These are phyloP conservation scores for Aplosporella prunicola DNA, from an alignment of 2,329 filamentous ascomycete species.

Conservation along the genomic window DNA sequence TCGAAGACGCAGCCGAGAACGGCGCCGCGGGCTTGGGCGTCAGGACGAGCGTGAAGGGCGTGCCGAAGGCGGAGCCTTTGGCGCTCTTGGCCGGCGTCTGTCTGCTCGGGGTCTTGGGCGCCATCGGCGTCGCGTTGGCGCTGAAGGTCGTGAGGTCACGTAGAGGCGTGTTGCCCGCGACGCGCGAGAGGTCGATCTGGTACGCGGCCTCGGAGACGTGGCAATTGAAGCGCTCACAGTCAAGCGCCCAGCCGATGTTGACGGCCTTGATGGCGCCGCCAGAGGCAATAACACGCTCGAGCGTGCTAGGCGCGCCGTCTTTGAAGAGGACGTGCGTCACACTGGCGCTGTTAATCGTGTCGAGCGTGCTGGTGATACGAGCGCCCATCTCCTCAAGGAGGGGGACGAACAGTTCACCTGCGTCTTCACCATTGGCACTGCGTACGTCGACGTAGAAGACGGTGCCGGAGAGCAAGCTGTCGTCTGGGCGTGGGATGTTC, in stretches of 20 bases:
- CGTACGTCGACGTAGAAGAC: slow-evolving; percentile 78
- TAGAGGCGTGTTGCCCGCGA: slow-evolving; percentile 13
- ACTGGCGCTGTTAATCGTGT: slow-evolving; percentile 59
- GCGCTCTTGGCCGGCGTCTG: slow-evolving; percentile 21
- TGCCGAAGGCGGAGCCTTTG: slow-evolving; percentile 10
- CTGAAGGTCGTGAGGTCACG: slow-evolving; percentile 11
- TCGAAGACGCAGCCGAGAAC: slow-evolving; percentile 22
- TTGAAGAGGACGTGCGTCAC: slow-evolving; percentile 90
- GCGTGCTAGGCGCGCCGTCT: slow-evolving; percentile 68
- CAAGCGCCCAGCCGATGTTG: slow-evolving; percentile 78
- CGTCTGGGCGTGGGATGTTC: slow-evolving; percentile 17
- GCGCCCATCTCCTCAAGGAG: slow-evolving; percentile 75
- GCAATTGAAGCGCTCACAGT: slow-evolving; percentile 35
- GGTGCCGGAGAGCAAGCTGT: slow-evolving; percentile 44
- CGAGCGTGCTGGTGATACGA: slow-evolving; percentile 65
- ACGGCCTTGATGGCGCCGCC: slow-evolving; percentile 64
- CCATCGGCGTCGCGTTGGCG: slow-evolving; percentile 14
- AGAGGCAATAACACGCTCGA: slow-evolving; percentile 69
- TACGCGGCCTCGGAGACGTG: slow-evolving; percentile 25
- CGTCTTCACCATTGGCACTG: slow-evolving; percentile 60
- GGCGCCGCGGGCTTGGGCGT: slow-evolving; percentile 17
- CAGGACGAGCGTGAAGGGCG: slow-evolving; percentile 13
- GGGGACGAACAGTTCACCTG: slow-evolving; percentile 64
- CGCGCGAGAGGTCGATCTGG: slow-evolving; percentile 19
- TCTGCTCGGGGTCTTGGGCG: slow-evolving; percentile 21